Evolutionary conservation across 345 rosid genomes (phyloP), one percentile per base, ranked within the genome.

Genomic region (Eutrema japonicum): DNA sequence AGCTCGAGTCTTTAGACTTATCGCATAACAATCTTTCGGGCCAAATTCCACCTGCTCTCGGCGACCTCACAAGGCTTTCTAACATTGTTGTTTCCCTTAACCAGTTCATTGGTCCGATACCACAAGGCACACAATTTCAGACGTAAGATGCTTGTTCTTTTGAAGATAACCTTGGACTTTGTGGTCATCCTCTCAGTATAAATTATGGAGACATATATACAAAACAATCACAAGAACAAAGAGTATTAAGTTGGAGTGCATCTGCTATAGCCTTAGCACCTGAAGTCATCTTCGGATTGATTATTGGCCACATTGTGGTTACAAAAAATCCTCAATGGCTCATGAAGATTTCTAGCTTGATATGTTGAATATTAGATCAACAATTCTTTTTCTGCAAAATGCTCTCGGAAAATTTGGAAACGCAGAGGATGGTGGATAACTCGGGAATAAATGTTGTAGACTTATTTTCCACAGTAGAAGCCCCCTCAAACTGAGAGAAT

Each of bases 401-500:
- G 37, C 62, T 75, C 69, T 69, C 51, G 10, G 57, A 53, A 46
- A 68, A 42, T 70, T 63, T 14, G 37, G 67, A 49, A 38, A 18
- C 22, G 50, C 60, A 49, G 18, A 49, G 16, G 10, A 8, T 4
- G 7, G 18, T 18, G 18, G 18, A 18, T 18, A 18, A 18, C 18
- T 18, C 18, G 18, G 18, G 18, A 35, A 11, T 66, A 36, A 59
- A 68, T 53, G 74, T 46, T 62, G 30, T 36, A 61, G 51, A 70
- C 48, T 59, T 54, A 78, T 30, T 66, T 66, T 14, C 43, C 73
- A 64, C 99, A 95, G 0, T 83, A 86, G 89, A 95, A 90, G n/a
- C 97, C 96, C 37, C 77, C 96, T 75, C 99, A 95, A 51, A 95
- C 47, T 0, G 99, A 92, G 41, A 95, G 78, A 41, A 90, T 3